A percentile compares a stretch with the other conserved stretches of the same genome.
phyloP scores from a whole-genome alignment of 2,329 filamentous ascomycete species.

The Annulohypoxylon truncatum region DNA sequence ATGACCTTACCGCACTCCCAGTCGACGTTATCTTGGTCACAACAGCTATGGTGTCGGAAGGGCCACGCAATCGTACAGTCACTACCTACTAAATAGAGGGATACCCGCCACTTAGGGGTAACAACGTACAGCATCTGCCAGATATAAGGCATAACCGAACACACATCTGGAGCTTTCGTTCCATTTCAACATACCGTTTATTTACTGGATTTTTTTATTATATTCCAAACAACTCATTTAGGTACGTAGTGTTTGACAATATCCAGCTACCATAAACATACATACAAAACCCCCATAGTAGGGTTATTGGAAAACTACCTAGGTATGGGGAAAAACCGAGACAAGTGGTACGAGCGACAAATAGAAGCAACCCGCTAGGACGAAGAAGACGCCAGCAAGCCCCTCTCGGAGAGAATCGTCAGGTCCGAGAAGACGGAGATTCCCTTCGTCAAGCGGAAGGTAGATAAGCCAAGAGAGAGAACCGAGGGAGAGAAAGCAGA shows the following conservation, averaged over 20 bases:
- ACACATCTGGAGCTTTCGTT: background rate
- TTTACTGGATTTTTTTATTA: too few relatives aligned
- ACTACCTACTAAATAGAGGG: too few relatives aligned
- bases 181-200: background rate
- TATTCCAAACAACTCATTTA: too few relatives aligned
- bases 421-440: background rate
- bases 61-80: background rate
- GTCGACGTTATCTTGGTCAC: background rate
- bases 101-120: background rate
- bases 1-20: background rate
- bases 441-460: background rate
- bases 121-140: background rate
- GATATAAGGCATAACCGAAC: background rate
- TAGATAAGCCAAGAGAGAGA: background rate
- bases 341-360: background rate
- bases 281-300: background rate
- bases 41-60: background rate
- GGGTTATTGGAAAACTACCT: background rate
- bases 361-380: background rate
- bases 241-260: too few relatives aligned
- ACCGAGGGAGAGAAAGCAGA: background rate
- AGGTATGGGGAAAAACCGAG: background rate
- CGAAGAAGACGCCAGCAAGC: background rate
- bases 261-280: too few relatives aligned
- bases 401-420: background rate